Evolutionary conservation across 1,284 basidiomycete genomes (phyloP), one percentile per base, ranked within the genome.

Genomic region (Athelia sp.): DNA sequence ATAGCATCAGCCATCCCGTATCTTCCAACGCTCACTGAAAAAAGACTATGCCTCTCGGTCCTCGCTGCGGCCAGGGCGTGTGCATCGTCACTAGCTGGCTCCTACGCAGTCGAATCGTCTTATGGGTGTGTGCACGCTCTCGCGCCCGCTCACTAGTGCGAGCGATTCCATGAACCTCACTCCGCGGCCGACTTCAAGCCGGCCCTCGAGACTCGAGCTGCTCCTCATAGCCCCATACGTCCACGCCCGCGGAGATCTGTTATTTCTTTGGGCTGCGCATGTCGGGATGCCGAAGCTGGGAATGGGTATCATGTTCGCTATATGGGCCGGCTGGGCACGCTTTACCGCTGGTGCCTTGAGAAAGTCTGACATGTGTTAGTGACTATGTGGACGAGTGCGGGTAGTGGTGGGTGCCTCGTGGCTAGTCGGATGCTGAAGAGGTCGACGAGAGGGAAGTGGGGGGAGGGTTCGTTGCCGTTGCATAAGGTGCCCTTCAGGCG

Each of bases 11-110:
- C 67, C 18, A 68, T 75, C 0, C 70, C 68, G 18, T 53, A 59
- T 3, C 64, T 72, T 52, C 57, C 73, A 22, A 61, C 69, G 1
- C 54, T 73, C 14, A 61, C 62, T 0, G 61, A 63, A 6, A 49
- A 51, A 65, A 58, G 18, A 64, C 57, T 2, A 72, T 75, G 54
- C 68, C 68, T 4, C 62, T 75, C 26, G 73, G 72, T 2, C 74
- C 73, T 11, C 64, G 73, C 8, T 75, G 74, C 56, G 73, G 65
- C 4, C 57, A 61, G 21, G 72, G 71, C n/a, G 71, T 70, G 6
- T 61, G 63, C 50, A 70, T 74, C 62, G 72, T 72, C 55, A 66
- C 66, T 45, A 65, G 68, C 54, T 75, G 73, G 73, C 73, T 72
- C 0, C 50, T 73, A 10, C 68, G 74, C 58, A 63, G 72, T 15